These are phyloP conservation scores for Beauveria asiatica DNA, from an alignment of 2,329 filamentous ascomycete species.

Conservation along the genomic window DNA sequence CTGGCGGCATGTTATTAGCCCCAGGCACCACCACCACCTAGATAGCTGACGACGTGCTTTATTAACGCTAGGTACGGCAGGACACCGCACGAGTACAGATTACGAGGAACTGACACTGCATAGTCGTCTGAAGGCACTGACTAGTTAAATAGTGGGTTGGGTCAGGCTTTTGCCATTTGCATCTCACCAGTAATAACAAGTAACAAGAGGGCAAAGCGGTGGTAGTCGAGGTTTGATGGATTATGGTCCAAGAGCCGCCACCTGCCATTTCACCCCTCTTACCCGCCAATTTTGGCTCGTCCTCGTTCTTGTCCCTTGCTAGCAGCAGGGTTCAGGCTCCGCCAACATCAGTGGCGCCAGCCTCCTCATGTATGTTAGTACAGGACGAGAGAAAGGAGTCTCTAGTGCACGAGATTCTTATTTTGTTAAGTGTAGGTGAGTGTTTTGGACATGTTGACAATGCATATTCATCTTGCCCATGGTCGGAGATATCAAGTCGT, in stretches of 20 bases:
- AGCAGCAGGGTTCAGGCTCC: slow-evolving; percentile 2
- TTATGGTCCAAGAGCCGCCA: not conserved
- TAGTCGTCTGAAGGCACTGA: slow-evolving; percentile 7
- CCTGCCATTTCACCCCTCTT: slow-evolving; percentile 4
- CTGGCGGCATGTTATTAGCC: not conserved
- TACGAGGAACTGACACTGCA: not conserved
- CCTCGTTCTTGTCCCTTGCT: not conserved
- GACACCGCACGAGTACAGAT: not conserved
- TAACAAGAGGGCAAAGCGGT: not conserved
- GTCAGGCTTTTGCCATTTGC: not conserved
- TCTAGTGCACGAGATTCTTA: not conserved
- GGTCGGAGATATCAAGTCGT: not conserved
- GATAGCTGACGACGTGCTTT: not conserved
- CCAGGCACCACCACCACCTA: slow-evolving; percentile 1
- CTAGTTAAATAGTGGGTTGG: not conserved
- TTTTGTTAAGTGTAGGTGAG: not conserved
- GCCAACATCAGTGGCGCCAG: not conserved
- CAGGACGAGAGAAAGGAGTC: not conserved
- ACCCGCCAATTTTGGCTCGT: not conserved
- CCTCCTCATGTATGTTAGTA: not conserved
- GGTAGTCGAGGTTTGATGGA: not conserved
- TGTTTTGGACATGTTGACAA: not conserved
- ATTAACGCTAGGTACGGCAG: not conserved
- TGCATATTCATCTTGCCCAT: not conserved
- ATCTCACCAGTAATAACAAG: not conserved